Evolutionary conservation across 148 eudicot genomes (phyloP).

Genomic region (Silene latifolia): DNA sequence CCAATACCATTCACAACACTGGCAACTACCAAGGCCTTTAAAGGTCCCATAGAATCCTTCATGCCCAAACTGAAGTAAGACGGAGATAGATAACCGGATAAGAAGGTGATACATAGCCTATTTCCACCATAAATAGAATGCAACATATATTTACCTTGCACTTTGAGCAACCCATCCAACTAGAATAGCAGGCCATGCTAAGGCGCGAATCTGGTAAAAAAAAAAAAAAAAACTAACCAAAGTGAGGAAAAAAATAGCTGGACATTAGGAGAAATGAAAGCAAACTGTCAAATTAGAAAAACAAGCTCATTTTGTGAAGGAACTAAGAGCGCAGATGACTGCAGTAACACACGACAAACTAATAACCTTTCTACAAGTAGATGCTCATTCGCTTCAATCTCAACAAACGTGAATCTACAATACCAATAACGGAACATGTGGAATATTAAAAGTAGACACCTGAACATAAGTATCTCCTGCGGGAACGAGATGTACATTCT

Average conservation of each 20-base stretch:
- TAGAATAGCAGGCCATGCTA: conserved; percentile 98
- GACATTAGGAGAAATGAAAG: background rate
- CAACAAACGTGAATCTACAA: background rate
- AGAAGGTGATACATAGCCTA: background rate
- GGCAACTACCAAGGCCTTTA: conserved; percentile 91
- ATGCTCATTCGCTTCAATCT: background rate
- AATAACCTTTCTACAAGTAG: too few relatives aligned
- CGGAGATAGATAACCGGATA: conserved; percentile 5
- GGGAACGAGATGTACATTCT: conserved; percentile 61
- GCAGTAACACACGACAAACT: too few relatives aligned
- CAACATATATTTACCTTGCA: conserved; percentile 57
- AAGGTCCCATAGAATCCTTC: conserved; percentile 98
- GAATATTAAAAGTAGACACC: conserved; percentile 28
- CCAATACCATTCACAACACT: conserved; percentile 78
- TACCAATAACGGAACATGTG: background rate
- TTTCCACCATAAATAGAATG: background rate
- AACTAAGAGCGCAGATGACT: background rate
- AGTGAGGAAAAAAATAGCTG: too few relatives aligned
- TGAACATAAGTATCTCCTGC: conserved; percentile 86
- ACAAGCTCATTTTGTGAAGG: background rate
- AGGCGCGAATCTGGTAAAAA: conserved; percentile 71
- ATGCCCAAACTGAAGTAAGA: conserved; percentile 72
- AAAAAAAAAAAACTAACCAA: too few relatives aligned
- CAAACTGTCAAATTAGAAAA: background rate
- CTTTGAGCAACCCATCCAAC: conserved; percentile 99